Percentiles rank a stretch among this genome's conserved stretches.
Conservation (phyloP, 176 grass and related monocot species). For the Rhynchospora breviuscula region DNA sequence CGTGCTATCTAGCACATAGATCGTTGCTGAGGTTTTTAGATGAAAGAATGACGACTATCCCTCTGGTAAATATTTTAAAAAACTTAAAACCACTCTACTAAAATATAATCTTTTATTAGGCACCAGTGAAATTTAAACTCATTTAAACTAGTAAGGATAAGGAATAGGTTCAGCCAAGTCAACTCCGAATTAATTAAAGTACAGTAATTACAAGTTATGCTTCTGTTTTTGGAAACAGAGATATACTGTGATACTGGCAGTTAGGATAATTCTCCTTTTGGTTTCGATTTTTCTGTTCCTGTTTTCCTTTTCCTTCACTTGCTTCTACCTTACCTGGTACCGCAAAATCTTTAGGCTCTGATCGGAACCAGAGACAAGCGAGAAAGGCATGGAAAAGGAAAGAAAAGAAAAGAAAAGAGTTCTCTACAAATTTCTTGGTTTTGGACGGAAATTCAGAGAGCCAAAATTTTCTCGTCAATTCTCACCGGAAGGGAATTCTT, state of each 20-base stretch:
- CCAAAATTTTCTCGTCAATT: too few relatives aligned
- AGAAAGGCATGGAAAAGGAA: too few relatives aligned
- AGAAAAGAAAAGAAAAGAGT: too few relatives aligned
- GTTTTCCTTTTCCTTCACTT: background rate
- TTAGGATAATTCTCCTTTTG: background rate
- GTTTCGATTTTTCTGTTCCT: background rate
- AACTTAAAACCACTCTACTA: background rate
- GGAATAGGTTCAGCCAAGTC: background rate
- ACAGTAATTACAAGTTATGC: background rate
- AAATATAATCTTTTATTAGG: background rate
- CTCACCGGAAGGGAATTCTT: too few relatives aligned
- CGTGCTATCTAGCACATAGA: too few relatives aligned
- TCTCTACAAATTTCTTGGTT: too few relatives aligned
- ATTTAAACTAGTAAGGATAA: background rate
- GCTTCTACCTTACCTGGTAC: background rate
- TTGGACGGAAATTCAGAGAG: too few relatives aligned
- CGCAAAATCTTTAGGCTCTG: background rate
- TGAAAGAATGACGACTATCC: background rate
- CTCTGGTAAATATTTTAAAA: background rate
- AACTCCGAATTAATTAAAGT: background rate
- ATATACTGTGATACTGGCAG: background rate
- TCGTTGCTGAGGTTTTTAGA: background rate
- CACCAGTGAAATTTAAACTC: background rate
- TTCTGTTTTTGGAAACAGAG: background rate
- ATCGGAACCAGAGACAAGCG: too few relatives aligned